Percentiles rank a stretch among this genome's conserved stretches.
These are phyloP conservation scores for Zopfia rhizophila DNA, from an alignment of 2,329 filamentous ascomycete genomes.

Conservation along the genomic window DNA sequence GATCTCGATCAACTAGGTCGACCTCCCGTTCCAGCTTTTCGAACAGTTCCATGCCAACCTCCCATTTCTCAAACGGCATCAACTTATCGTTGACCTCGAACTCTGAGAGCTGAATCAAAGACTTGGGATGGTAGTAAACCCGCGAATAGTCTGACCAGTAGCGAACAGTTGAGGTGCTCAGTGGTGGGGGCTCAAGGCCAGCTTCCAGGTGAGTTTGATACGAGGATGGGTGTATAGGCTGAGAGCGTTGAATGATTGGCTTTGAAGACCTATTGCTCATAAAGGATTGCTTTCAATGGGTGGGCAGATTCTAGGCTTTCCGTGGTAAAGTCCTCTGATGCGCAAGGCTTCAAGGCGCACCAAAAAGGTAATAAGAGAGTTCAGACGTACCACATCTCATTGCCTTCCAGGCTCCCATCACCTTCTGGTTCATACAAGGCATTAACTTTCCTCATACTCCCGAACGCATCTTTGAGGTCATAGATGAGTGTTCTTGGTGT, in stretches of 20 bases:
- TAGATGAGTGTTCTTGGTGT: conserved; percentile 93
- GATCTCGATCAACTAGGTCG: conserved; percentile 87
- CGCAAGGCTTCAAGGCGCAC: too few relatives aligned
- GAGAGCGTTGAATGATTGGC: conserved; percentile 73
- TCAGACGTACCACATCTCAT: conserved; percentile 37
- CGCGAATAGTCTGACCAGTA: conserved; percentile 98
- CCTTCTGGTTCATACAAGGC: conserved; percentile 78
- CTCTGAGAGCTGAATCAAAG: conserved; percentile 82
- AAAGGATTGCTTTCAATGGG: neutral
- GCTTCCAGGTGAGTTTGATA: conserved; percentile 85
- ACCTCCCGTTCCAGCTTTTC: conserved; percentile 68
- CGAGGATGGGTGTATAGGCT: conserved; percentile 72
- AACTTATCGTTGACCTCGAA: conserved; percentile 83
- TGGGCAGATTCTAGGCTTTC: conserved; percentile 21
- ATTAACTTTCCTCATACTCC: conserved; percentile 86
- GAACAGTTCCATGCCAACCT: conserved; percentile 51
- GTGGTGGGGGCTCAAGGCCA: conserved; percentile 70
- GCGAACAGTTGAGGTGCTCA: conserved; percentile 78
- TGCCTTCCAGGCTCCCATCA: conserved; percentile 41
- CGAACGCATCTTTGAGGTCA: conserved; percentile 93
- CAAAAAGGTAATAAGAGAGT: too few relatives aligned
- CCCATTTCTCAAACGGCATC: conserved; percentile 81
- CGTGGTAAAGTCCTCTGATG: too few relatives aligned
- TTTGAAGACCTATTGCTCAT: conserved; percentile 36
- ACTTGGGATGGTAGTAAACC: conserved; percentile 90